Conservation (phyloP, 202 grass and related monocot genomes). For the Musa balbisiana region DNA sequence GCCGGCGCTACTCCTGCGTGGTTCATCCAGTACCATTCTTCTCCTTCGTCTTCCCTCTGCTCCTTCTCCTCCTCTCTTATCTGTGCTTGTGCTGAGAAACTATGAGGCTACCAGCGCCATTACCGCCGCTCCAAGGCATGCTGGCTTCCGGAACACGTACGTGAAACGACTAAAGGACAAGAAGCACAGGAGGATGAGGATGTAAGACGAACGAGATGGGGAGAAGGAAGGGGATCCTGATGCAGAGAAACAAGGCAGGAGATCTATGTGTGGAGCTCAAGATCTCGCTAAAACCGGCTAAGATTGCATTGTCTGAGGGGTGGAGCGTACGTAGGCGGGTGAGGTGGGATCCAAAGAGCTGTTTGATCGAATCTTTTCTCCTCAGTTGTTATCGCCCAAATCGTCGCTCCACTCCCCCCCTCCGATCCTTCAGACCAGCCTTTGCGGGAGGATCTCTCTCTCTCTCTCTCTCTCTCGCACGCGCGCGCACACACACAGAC, state of each 20-base stretch:
- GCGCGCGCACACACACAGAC: too few relatives aligned
- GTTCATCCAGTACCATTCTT: conserved; percentile 53
- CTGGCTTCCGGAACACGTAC: too few relatives aligned
- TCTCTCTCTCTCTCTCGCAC: neutral
- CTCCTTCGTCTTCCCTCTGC: conserved; percentile 3
- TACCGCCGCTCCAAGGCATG: too few relatives aligned
- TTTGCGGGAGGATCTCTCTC: conserved; percentile 4
- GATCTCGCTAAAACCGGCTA: neutral
- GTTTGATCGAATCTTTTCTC: conserved; percentile 44
- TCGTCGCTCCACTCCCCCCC: conserved; percentile 39
- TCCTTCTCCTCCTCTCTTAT: neutral
- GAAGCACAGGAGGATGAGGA: neutral
- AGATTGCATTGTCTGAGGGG: conserved; percentile 18
- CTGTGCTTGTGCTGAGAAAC: too few relatives aligned
- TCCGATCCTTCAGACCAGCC: conserved; percentile 21
- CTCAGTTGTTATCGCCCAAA: conserved; percentile 35
- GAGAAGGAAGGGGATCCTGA: neutral
- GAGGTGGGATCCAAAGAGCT: conserved; percentile 32
- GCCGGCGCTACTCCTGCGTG: conserved; percentile 15
- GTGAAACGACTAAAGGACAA: neutral
- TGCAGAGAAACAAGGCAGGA: neutral
- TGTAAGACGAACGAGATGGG: neutral
- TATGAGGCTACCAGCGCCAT: too few relatives aligned
- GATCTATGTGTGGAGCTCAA: neutral
- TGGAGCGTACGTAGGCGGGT: conserved; percentile 13